A percentile compares a stretch with the other conserved stretches of the same genome.
Conservation (phyloP, 495 filamentous ascomycete species). For the Penicillium fimorum region DNA sequence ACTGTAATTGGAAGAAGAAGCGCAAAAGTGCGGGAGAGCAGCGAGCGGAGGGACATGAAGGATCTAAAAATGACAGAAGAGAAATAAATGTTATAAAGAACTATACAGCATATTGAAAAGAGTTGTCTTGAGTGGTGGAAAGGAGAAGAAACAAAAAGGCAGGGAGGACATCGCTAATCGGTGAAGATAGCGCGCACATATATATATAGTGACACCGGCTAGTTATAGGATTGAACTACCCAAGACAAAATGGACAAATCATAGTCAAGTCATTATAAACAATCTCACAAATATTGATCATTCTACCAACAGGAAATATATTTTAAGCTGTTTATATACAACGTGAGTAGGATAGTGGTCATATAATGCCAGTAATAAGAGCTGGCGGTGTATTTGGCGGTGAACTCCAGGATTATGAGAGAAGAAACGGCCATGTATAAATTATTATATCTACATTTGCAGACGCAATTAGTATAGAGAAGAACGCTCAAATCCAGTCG, state of each 20-base stretch:
- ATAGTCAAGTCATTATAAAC: background rate
- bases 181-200: background rate
- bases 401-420: background rate
- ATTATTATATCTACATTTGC: conserved; percentile 1
- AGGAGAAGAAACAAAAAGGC: conserved; percentile 1
- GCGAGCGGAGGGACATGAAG: conserved; percentile 54
- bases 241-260: background rate
- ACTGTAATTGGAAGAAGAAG: conserved; percentile 70
- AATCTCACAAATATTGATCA: background rate
- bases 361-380: background rate
- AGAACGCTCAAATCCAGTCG: conserved; percentile 2
- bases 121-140: background rate
- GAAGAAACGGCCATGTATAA: background rate
- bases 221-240: background rate
- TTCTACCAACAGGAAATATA: background rate
- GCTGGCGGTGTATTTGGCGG: background rate
- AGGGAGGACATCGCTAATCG: background rate
- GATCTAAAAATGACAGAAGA: conserved; percentile 9
- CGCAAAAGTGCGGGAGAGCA: conserved; percentile 60
- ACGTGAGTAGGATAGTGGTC: background rate
- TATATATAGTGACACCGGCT: background rate
- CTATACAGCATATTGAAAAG: conserved; percentile 25
- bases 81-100: conserved; percentile 17
- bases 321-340: background rate
- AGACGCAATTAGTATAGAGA: background rate